Conservation (phyloP, 805 yeast species). For the Metschnikowia borealis region DNA sequence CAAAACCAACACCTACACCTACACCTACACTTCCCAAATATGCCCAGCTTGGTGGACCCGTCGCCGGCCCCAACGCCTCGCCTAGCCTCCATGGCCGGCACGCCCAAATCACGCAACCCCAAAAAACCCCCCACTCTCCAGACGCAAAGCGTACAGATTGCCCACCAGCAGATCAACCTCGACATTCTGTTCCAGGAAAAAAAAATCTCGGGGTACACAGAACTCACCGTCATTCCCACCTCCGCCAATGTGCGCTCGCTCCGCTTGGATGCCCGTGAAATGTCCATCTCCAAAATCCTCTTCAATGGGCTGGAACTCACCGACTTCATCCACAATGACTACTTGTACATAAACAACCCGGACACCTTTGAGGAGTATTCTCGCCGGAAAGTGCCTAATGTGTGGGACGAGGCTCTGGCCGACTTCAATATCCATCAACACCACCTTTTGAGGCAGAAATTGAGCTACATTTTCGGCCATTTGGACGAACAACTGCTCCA, state of each 20-base stretch:
- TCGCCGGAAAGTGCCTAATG: constrained; percentile 22
- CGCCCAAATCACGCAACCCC: constrained; percentile 11
- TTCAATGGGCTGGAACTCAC: constrained; percentile 57
- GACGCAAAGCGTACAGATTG: constrained; percentile 59
- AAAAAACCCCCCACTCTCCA: constrained; percentile 16
- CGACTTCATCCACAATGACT: constrained; percentile 54
- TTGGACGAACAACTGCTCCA: constrained; percentile 20
- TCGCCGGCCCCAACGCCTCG: constrained; percentile 19
- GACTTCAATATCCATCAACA: constrained; percentile 50
- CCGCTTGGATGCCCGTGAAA: constrained; percentile 76
- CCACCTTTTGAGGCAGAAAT: constrained; percentile 52
- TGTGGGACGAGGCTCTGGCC: constrained; percentile 42
- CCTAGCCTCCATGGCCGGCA: constrained; percentile 10
- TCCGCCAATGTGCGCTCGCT: constrained; percentile 54
- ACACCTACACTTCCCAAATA: background rate
- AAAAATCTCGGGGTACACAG: constrained; percentile 68
- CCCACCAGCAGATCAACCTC: constrained; percentile 77
- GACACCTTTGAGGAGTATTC: constrained; percentile 26
- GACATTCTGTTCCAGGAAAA: constrained; percentile 73
- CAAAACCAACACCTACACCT: background rate
- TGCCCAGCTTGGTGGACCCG: constrained; percentile 3
- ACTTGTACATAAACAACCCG: constrained; percentile 38
- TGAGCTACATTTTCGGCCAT: constrained; percentile 51
- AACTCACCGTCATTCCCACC: constrained; percentile 73
- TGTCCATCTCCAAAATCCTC: constrained; percentile 57